Base-by-base conservation (phyloP, 176 grass and related monocot species). In the Triticum monococcum region DNA sequence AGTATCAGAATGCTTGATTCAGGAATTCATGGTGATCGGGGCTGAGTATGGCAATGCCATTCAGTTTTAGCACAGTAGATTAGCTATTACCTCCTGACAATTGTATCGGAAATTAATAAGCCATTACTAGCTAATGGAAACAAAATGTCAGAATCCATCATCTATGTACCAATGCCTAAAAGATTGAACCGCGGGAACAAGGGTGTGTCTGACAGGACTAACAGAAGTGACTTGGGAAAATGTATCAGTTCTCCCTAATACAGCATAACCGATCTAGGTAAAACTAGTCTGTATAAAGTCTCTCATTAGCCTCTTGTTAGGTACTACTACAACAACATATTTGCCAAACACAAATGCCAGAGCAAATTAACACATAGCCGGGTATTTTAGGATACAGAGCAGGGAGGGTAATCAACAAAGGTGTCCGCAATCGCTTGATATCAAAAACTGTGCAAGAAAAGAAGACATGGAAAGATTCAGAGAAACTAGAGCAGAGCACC, bases 401-500 rank as follows among this genome's bases (percentile, higher is more conserved):
- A 50, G 28, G 36, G 9, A 5, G 33, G 9, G 4, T 28, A 18
- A 24, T 25, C 22, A 63, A 16, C 26, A 81, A 52, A 76, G n/a
- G 6, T 36, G 61, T 25, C 46, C 72, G 9, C 62, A 83, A 33
- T 68, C 10, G 43, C 40, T 45, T 45, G 11, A 12, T 45, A 4
- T 45, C 43, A 12, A 3, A 45, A 45, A 4, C 1, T 12, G 43
- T 12, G 43, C 43, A 45, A 45, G 43, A 4, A 45, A 45, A 12
- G 0, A 45, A 13, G 12, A 4, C 11, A 46, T 46, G 43, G 43
- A 13, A 46, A 46, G 12, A 46, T 46, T 1, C 2, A 46, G 12
- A 70, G 48, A 70, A 77, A 89, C 17, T 7, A 31, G 1, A 41
- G 8, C 11, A 18, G 57, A 73, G 81, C 69, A 70, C 64, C 88